These are phyloP conservation scores for Litchi chinensis DNA, from an alignment of 345 rosid genomes.

Conservation along the genomic window DNA sequence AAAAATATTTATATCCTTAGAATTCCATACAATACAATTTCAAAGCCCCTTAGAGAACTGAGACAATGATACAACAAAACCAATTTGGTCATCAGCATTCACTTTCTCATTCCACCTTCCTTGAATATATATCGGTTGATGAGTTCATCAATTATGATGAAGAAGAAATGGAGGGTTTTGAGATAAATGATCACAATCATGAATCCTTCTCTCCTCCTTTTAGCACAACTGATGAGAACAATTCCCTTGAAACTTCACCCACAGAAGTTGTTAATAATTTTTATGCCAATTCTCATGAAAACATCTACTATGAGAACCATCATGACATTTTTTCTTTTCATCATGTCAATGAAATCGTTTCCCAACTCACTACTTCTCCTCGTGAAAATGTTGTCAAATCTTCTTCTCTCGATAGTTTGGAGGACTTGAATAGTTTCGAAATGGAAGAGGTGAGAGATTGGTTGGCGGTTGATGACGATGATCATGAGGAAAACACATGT, in stretches of 20 bases:
- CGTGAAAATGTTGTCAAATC: not conserved
- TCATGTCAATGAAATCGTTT: slow-evolving; percentile 5
- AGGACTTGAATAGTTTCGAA: slow-evolving; percentile 7
- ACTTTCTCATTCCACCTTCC: too few relatives aligned
- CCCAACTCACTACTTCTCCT: not conserved
- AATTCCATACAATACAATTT: not conserved
- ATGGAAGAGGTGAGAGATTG: slow-evolving; percentile 14
- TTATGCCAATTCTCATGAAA: not conserved
- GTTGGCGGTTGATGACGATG: slow-evolving; percentile 2
- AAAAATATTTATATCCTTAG: not conserved
- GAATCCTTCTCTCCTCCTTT: slow-evolving; percentile 5
- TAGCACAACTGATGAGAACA: not conserved
- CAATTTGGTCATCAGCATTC: not conserved
- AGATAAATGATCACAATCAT: not conserved
- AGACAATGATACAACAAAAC: slow-evolving; percentile 6
- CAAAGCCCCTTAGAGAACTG: not conserved
- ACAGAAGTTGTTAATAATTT: not conserved
- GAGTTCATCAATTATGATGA: not conserved
- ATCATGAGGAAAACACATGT: not conserved
- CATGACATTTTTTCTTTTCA: not conserved
- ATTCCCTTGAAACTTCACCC: not conserved
- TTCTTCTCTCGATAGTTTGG: slow-evolving; percentile 1
- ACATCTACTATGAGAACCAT: not conserved
- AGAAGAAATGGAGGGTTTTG: not conserved
- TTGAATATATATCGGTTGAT: not conserved